Percentiles rank a stretch among this genome's conserved stretches.
Conservation (phyloP, 2,329 filamentous ascomycete genomes). For the Trichoderma sp. region DNA sequence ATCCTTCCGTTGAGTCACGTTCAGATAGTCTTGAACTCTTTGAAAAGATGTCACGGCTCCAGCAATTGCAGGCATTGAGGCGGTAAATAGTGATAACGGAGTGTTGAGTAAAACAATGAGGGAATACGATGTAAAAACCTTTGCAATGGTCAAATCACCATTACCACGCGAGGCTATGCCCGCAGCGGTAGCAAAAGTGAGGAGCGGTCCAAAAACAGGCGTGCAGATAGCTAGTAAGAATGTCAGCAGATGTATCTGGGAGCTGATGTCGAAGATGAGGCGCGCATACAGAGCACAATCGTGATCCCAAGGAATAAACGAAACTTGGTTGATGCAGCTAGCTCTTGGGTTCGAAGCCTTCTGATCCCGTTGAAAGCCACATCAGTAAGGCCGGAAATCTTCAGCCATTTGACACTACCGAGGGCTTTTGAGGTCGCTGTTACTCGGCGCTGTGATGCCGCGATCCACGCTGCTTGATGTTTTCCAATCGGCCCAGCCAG, state of each 20-base stretch:
- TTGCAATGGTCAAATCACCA: neutral
- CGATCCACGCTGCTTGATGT: neutral
- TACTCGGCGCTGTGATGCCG: neutral
- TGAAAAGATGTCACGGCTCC: neutral
- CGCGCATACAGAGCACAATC: neutral
- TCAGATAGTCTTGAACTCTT: neutral
- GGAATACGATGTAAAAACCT: neutral
- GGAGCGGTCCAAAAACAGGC: neutral
- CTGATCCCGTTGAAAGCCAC: neutral
- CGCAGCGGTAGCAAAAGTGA: neutral
- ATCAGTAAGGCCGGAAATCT: neutral
- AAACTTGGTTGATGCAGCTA: neutral
- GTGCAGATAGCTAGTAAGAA: neutral
- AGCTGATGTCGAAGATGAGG: neutral
- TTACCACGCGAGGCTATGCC: neutral
- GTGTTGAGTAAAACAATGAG: neutral
- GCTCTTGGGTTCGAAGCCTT: neutral
- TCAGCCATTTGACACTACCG: neutral
- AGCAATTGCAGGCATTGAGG: neutral
- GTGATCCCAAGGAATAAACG: neutral
- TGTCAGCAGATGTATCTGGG: neutral
- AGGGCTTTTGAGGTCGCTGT: neutral
- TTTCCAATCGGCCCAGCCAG: constrained; percentile 30
- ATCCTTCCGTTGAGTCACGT: neutral
- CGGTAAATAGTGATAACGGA: neutral